phyloP scores from a whole-genome alignment of 2,329 filamentous ascomycete genomes.

The Clarireedia homoeocarpa region DNA sequence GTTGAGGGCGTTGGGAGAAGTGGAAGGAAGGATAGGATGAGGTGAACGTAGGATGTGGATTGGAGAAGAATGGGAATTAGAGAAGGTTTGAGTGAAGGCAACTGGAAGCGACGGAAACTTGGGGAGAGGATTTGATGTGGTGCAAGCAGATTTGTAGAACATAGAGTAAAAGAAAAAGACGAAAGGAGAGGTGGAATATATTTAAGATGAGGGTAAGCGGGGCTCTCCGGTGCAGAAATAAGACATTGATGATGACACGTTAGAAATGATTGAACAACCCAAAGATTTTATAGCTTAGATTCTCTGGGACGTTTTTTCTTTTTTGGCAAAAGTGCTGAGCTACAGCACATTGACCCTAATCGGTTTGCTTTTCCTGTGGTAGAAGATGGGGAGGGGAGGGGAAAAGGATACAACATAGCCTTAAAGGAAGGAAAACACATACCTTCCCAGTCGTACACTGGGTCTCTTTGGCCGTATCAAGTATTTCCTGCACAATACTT shows the following conservation, averaged over 20 bases:
- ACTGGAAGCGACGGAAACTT: not conserved
- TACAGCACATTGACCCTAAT: too few relatives aligned
- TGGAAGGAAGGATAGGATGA: not conserved
- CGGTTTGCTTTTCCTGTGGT: conserved; percentile 18
- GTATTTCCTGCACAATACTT: conserved; percentile 46
- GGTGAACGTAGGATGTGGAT: not conserved
- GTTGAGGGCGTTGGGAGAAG: not conserved
- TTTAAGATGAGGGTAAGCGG: too few relatives aligned
- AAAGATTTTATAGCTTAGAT: too few relatives aligned
- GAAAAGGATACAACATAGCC: conserved; percentile 61
- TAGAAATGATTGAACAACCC: too few relatives aligned
- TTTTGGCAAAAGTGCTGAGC: too few relatives aligned
- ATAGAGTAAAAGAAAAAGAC: too few relatives aligned
- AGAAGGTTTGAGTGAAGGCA: not conserved
- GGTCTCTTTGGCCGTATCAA: conserved; percentile 50
- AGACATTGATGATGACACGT: not conserved
- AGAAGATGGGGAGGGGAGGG: conserved; percentile 46
- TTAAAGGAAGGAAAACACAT: conserved; percentile 11
- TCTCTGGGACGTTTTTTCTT: too few relatives aligned
- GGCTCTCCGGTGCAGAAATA: not conserved
- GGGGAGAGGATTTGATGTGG: too few relatives aligned
- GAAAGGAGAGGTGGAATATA: too few relatives aligned
- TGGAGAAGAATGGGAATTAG: not conserved
- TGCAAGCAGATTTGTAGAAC: conserved; percentile 21
- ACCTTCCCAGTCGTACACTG: conserved; percentile 61